phyloP scores from a whole-genome alignment of 768 basidiomycete genomes.

The Leccinum disarticulatum region DNA sequence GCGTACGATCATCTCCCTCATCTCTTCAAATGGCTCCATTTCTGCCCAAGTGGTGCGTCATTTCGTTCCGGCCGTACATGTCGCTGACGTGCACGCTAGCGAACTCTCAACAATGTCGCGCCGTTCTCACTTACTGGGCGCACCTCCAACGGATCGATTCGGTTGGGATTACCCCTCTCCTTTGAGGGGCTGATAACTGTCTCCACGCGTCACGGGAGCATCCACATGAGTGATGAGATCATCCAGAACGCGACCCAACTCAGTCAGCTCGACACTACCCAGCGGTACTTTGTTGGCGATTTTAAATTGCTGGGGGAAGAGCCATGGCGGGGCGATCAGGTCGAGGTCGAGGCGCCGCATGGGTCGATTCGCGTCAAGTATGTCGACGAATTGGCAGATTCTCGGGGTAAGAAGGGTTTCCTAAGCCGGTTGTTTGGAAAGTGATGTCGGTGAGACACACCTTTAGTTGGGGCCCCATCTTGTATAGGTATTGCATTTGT shows the following conservation, averaged over 20 bases:
- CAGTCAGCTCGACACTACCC: constrained; percentile 18
- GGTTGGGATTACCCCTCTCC: constrained; percentile 18
- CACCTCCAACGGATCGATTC: constrained; percentile 14
- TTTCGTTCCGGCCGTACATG: neutral
- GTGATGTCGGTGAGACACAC: constrained; percentile 4
- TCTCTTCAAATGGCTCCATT: constrained; percentile 18
- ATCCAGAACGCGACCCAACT: constrained; percentile 19
- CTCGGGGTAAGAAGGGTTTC: constrained; percentile 13
- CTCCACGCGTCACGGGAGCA: constrained; percentile 18
- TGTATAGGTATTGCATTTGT: neutral
- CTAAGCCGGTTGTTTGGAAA: constrained; percentile 20
- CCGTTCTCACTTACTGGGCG: constrained; percentile 20
- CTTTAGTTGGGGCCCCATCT: neutral
- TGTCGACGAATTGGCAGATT: constrained; percentile 10
- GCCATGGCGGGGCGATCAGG: constrained; percentile 23
- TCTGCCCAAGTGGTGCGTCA: constrained; percentile 21
- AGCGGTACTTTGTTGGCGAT: constrained; percentile 29
- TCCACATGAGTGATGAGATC: constrained; percentile 15
- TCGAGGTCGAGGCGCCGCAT: constrained; percentile 17
- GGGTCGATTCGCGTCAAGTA: constrained; percentile 25
- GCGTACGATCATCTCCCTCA: constrained; percentile 24
- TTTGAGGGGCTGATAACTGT: constrained; percentile 23
- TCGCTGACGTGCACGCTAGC: constrained; percentile 9
- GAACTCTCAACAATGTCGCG: constrained; percentile 6
- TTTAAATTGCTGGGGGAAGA: constrained; percentile 15